Evolutionary conservation across 2,329 filamentous ascomycete genomes (phyloP).

Genomic region (Orbilia quercus): DNA sequence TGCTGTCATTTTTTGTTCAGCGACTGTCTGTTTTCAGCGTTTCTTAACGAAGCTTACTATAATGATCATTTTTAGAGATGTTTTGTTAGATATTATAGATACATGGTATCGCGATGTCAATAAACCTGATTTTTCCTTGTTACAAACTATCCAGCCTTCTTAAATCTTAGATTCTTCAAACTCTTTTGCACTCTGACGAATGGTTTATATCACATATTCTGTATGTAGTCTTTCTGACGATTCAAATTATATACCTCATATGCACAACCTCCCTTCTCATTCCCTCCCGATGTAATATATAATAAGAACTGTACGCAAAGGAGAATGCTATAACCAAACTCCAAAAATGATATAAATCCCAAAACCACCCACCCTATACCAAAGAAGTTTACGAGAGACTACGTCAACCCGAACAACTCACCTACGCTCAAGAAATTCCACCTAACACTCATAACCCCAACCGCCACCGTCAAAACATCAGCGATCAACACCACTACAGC

Average conservation of each 20-base stretch:
- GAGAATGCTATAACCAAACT: neutral
- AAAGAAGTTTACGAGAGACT: too few relatives aligned
- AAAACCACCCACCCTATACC: too few relatives aligned
- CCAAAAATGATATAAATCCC: too few relatives aligned
- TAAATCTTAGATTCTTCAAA: too few relatives aligned
- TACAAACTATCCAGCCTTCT: too few relatives aligned
- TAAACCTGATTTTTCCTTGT: neutral
- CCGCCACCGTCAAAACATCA: constrained; percentile 68
- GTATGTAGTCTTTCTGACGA: too few relatives aligned
- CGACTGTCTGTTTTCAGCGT: constrained; percentile 34
- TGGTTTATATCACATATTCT: too few relatives aligned
- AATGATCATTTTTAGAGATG: constrained; percentile 20
- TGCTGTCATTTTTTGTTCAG: constrained; percentile 14
- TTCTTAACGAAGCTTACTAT: constrained; percentile 34
- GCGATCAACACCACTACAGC: constrained; percentile 77
- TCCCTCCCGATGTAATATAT: neutral
- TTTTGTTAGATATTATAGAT: constrained; percentile 9
- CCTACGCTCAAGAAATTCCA: constrained; percentile 81
- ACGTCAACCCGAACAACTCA: constrained; percentile 88
- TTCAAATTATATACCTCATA: too few relatives aligned
- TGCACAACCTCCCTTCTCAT: too few relatives aligned
- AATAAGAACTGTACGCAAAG: neutral
- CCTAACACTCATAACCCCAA: constrained; percentile 79
- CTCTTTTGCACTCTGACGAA: too few relatives aligned
- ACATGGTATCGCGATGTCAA: neutral